Percentiles rank a stretch among this genome's conserved stretches.
Evolutionary conservation across 1,284 basidiomycete genomes (phyloP).

Genomic region (Moniliophthora roreri): DNA sequence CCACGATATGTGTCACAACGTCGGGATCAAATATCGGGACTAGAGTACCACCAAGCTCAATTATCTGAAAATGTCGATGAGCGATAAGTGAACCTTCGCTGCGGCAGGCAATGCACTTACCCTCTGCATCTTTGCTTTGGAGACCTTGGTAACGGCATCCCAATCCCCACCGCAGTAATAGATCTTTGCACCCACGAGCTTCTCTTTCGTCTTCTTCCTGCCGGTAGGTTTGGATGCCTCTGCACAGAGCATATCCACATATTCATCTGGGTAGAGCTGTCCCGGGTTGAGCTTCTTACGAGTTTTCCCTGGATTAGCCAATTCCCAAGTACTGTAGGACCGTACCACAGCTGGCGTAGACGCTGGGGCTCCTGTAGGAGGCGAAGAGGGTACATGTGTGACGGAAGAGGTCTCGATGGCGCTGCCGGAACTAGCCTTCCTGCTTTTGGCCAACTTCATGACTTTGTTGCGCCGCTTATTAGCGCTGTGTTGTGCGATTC

Average conservation of each 20-base stretch:
- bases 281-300: not conserved
- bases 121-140: conserved; percentile 57
- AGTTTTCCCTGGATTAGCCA: too few species aligned
- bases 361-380: conserved; percentile 7
- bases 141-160: conserved; percentile 46
- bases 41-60: conserved; percentile 56
- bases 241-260: conserved; percentile 35
- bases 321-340: too few species aligned
- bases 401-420: conserved; percentile 26
- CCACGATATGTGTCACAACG: conserved; percentile 63
- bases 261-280: conserved; percentile 23
- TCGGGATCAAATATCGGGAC: conserved; percentile 52
- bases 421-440: conserved; percentile 6
- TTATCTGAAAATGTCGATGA: conserved; percentile 40
- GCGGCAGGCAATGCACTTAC: conserved; percentile 36
- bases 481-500: conserved; percentile 5
- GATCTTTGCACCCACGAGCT: conserved; percentile 51
- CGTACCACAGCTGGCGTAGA: too few species aligned
- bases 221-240: not conserved
- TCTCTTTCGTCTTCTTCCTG: conserved; percentile 21
- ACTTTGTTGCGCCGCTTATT: conserved; percentile 28
- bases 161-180: conserved; percentile 61
- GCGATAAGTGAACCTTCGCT: conserved; percentile 2
- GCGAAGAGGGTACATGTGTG: conserved; percentile 31
- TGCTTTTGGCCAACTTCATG: conserved; percentile 21